phyloP scores from a whole-genome alignment of 2,329 filamentous ascomycete species.

The Neopestalotiopsis rosae region DNA sequence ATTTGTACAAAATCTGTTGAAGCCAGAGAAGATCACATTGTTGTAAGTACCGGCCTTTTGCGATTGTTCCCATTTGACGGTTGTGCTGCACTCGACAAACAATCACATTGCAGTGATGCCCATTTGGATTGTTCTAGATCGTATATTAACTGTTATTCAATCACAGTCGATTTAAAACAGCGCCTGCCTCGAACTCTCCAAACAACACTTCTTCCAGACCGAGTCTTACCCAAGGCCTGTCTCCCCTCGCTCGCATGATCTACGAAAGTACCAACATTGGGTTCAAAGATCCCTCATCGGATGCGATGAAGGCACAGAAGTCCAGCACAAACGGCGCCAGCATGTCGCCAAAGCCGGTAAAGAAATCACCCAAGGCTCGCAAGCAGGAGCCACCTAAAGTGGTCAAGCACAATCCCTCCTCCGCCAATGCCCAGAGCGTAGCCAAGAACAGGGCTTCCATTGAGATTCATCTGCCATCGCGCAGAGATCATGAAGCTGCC shows the following conservation, averaged over 20 bases:
- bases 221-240: conserved; percentile 47
- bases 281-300: conserved; percentile 46
- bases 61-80: not conserved
- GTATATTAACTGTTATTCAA: conserved; percentile 31
- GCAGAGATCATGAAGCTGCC: conserved; percentile 30
- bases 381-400: conserved; percentile 35
- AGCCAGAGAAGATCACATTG: conserved; percentile 71
- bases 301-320: conserved; percentile 33
- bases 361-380: conserved; percentile 38
- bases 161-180: conserved; percentile 62
- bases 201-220: conserved; percentile 32
- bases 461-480: conserved; percentile 34
- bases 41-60: conserved; percentile 55
- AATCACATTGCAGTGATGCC: not conserved
- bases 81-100: not conserved
- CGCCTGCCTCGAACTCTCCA: conserved; percentile 41
- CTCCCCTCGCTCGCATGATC: conserved; percentile 56
- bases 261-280: conserved; percentile 47
- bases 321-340: conserved; percentile 37
- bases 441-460: conserved; percentile 34
- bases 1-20: conserved; percentile 76
- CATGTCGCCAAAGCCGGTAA: conserved; percentile 32
- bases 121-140: not conserved
- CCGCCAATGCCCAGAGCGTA: conserved; percentile 37
- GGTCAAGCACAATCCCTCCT: conserved; percentile 48